Conservation (phyloP, 306 rosid genomes). For the Lupinus albus region DNA sequence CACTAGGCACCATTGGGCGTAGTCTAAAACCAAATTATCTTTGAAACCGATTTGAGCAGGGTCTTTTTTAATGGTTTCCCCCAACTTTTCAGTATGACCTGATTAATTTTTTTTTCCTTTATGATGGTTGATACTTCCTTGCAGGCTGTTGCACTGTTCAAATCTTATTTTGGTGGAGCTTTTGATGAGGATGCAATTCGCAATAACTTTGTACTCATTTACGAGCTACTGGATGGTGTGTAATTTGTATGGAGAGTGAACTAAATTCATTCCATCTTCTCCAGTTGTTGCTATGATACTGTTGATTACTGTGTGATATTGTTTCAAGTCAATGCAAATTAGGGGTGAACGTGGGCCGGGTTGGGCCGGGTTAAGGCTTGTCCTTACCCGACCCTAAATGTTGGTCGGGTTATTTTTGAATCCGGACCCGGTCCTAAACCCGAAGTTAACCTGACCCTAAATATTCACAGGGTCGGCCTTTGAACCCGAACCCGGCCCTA, state of each 20-base stretch:
- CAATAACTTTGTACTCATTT: constrained; percentile 94
- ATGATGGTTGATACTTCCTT: constrained; percentile 33
- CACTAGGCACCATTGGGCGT: background rate
- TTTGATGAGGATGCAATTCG: constrained; percentile 99
- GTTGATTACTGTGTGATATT: constrained; percentile 7
- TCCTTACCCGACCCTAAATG: too few relatives aligned
- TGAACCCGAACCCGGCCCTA: too few relatives aligned
- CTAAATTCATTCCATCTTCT: constrained; percentile 4
- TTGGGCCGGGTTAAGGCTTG: too few relatives aligned
- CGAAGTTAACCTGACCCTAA: too few relatives aligned
- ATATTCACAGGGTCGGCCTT: too few relatives aligned
- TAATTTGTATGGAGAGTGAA: constrained; percentile 31
- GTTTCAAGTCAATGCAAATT: constrained; percentile 24
- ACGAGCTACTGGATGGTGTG: constrained; percentile 92
- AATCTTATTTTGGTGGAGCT: constrained; percentile 98
- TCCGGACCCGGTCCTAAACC: too few relatives aligned
- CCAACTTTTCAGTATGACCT: constrained; percentile 4
- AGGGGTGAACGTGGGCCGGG: too few relatives aligned
- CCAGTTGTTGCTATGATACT: constrained; percentile 14
- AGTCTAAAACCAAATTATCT: background rate
- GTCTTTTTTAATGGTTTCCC: constrained; percentile 12
- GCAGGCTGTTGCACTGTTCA: constrained; percentile 93
- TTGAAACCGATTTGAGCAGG: background rate
- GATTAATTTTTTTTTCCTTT: background rate
- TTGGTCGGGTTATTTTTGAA: too few relatives aligned